Evolutionary conservation across 2,329 filamentous ascomycete species (phyloP).

Genomic region (Colletotrichum lentis): DNA sequence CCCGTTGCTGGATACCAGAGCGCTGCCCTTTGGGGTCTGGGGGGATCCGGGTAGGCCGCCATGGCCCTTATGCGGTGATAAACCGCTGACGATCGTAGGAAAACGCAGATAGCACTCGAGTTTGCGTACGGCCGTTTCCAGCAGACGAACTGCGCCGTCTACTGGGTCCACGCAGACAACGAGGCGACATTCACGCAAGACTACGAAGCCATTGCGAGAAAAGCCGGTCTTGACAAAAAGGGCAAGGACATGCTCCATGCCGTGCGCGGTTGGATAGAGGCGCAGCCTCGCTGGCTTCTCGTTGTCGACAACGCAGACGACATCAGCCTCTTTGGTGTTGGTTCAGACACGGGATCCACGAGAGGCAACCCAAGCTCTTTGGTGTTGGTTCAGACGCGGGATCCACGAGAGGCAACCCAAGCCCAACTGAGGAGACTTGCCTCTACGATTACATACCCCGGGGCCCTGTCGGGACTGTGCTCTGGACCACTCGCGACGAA

Average conservation of each 20-base stretch:
- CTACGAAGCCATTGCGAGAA: background rate
- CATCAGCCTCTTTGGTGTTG: slow-evolving; percentile 43
- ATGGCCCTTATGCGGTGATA: background rate
- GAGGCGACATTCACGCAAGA: background rate
- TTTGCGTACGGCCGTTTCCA: background rate
- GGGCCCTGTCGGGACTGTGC: background rate
- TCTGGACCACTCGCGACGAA: background rate
- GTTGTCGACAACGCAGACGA: slow-evolving; percentile 49
- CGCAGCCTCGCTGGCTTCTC: slow-evolving; percentile 43
- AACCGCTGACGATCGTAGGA: background rate
- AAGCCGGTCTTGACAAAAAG: background rate
- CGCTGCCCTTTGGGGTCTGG: background rate
- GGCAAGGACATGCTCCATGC: slow-evolving; percentile 2
- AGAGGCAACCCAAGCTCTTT: slow-evolving; percentile 39
- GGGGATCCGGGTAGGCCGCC: background rate
- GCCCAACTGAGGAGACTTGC: background rate
- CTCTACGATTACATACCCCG: background rate
- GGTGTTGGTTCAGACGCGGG: slow-evolving; percentile 30
- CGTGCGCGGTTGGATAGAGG: slow-evolving; percentile 39
- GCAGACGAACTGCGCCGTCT: background rate
- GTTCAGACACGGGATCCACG: background rate
- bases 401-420: background rate
- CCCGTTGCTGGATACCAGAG: background rate
- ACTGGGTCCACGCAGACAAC: slow-evolving; percentile 3
- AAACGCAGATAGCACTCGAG: slow-evolving; percentile 3